Base-by-base conservation (phyloP, 495 filamentous ascomycete species). In the Aspergillus bertholletiae region DNA sequence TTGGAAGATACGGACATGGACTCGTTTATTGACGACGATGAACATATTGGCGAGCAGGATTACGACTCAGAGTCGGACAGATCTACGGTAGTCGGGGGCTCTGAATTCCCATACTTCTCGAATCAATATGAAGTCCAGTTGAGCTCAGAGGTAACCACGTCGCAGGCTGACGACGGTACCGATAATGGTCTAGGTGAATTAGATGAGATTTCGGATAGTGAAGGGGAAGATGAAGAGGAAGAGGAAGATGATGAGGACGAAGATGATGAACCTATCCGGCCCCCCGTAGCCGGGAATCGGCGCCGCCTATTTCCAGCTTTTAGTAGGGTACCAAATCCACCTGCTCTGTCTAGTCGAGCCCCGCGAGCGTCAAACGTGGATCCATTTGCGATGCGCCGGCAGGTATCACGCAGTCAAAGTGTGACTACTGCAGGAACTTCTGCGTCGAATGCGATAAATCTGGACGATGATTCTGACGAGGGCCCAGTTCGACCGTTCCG, bases 21-120 rank as follows among this genome's bases (percentile, higher is more conserved):
- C 43, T 70, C 66, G 9, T 75, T 78, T 35, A 71, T 77, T 40
- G 72, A 74, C 39, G 67, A 76, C 24, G 71, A 70, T 34, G 56
- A 70, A 47, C 56, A 59, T 46, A 41, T 18, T 11, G 45, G 28
- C 1, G 26, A 21, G 8, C 60, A 60, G 13, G 56, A 65, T 35
- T 58, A 61, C 46, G 60, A 51, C 23, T 64, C 66, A 3, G 61
- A 59, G 17, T 69, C 65, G 2, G 66, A 63, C 51, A 63, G 56
- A 49, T 65, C 63, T 11, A 71, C 68, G 12, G 58, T 71, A 8
- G 60, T 69, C n/a, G 68, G 65, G 12, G 57, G 49, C 37, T 52
- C 46, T 35, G 56, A 57, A 4, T 54, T 49, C 43, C 53, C n/a
- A n/a, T n/a, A 24, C 39, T 51, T 39, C 22, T 40, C 54, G 50